Conservation (phyloP, 108 stramenopile genomes). For the Nitzschia palea region DNA sequence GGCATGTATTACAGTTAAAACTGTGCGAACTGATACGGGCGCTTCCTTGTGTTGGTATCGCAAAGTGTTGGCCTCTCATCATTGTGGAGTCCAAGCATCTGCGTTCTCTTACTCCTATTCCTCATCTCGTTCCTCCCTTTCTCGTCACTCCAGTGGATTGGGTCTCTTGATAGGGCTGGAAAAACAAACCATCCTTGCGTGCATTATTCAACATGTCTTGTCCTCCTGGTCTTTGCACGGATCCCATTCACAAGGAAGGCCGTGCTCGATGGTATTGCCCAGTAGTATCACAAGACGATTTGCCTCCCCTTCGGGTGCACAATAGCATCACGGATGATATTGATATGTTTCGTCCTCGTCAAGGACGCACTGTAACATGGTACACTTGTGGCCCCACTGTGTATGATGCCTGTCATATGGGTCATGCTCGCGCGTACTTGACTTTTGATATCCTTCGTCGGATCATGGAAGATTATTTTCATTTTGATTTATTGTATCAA, state of each 20-base stretch:
- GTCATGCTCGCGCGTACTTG: slow-evolving; percentile 98
- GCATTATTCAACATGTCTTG: no score
- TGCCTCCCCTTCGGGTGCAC: slow-evolving; percentile 34
- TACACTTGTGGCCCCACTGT: slow-evolving; percentile 99
- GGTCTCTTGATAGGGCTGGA: no score
- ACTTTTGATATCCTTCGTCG: slow-evolving; percentile 97
- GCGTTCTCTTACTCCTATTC: no score
- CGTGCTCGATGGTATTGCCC: slow-evolving; percentile 40
- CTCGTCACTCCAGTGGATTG: no score
- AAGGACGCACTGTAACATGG: slow-evolving; percentile 42
- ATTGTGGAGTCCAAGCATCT: no score
- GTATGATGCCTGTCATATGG: slow-evolving; percentile 95
- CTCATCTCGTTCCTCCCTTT: no score
- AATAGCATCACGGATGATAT: slow-evolving; percentile 46
- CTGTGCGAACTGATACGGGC: no score
- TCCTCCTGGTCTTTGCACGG: slow-evolving; percentile 29
- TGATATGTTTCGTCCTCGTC: slow-evolving; percentile 29
- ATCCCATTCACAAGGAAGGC: slow-evolving; percentile 35
- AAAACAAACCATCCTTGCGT: no score
- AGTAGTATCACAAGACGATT: background rate
- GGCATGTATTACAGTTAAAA: no score
- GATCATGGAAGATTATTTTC: slow-evolving; percentile 93
- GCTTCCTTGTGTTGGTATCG: no score
- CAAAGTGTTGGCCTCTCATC: no score
- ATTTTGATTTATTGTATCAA: slow-evolving; percentile 87